These are phyloP conservation scores for Klebsormidium nitens DNA, from an alignment of 139 green algal genomes.

Conservation along the genomic window DNA sequence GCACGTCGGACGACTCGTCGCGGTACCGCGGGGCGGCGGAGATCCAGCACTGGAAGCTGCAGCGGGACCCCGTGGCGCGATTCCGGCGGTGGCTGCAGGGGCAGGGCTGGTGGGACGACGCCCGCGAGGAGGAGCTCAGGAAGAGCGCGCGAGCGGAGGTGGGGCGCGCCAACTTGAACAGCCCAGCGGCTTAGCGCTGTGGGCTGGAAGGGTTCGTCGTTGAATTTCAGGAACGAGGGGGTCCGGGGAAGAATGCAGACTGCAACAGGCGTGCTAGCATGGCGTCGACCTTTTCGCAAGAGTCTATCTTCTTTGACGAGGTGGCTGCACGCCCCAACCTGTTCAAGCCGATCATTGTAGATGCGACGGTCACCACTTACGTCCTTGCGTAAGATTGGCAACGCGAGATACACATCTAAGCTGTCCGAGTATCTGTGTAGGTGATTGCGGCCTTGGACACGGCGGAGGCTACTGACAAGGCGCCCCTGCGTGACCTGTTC, in stretches of 20 bases:
- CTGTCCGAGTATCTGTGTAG: conserved; percentile 4
- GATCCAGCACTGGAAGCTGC: conserved; percentile 63
- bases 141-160: not conserved
- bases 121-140: not conserved
- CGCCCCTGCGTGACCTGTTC: conserved; percentile 24
- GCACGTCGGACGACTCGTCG: conserved; percentile 79
- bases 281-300: not conserved
- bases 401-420: not conserved
- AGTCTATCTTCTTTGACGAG: not conserved
- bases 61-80: conserved; percentile 72
- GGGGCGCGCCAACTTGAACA: too few relatives aligned
- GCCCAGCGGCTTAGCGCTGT: too few relatives aligned
- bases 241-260: not conserved
- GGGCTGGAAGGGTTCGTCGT: too few relatives aligned
- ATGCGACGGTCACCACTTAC: not conserved
- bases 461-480: conserved; percentile 25
- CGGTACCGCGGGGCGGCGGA: conserved; percentile 72
- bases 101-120: conserved; percentile 26
- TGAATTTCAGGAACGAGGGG: not conserved
- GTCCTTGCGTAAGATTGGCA: not conserved
- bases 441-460: conserved; percentile 29
- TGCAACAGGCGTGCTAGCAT: not conserved
- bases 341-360: not conserved
- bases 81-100: conserved; percentile 61
- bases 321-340: not conserved